Conservation (phyloP, 495 filamentous ascomycete species). For the Aspergillus bridgeri region DNA sequence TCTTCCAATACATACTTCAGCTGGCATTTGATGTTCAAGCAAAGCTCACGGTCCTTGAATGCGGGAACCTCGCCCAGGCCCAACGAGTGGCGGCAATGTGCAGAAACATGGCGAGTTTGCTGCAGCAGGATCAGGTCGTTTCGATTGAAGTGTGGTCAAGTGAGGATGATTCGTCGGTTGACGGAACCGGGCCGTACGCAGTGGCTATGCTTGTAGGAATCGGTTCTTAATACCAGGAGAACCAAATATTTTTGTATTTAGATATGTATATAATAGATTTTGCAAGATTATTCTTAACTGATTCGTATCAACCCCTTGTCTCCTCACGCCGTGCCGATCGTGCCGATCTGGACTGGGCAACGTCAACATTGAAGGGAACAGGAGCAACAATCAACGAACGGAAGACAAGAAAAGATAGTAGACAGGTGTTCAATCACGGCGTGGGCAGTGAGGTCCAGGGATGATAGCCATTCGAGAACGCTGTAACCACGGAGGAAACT, state of each 20-base stretch:
- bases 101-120: slow-evolving; percentile 1
- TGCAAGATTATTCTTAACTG: too few species aligned
- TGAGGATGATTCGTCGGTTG: neutral
- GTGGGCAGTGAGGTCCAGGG: neutral
- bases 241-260: neutral
- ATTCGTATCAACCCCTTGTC: too few species aligned
- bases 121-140: neutral
- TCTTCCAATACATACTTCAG: slow-evolving; percentile 33
- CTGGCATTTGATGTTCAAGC: slow-evolving; percentile 20
- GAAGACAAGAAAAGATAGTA: too few species aligned
- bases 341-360: too few species aligned
- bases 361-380: too few species aligned
- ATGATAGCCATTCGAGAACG: neutral
- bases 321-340: too few species aligned
- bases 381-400: too few species aligned
- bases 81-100: slow-evolving; percentile 27
- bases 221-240: neutral
- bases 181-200: neutral
- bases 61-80: slow-evolving; percentile 35
- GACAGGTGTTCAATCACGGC: too few species aligned
- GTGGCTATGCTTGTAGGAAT: neutral
- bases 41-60: slow-evolving; percentile 36
- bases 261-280: neutral
- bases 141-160: neutral
- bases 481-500: neutral